Base-by-base conservation (phyloP, 2,329 filamentous ascomycete genomes). In the Penicillium sp. region DNA sequence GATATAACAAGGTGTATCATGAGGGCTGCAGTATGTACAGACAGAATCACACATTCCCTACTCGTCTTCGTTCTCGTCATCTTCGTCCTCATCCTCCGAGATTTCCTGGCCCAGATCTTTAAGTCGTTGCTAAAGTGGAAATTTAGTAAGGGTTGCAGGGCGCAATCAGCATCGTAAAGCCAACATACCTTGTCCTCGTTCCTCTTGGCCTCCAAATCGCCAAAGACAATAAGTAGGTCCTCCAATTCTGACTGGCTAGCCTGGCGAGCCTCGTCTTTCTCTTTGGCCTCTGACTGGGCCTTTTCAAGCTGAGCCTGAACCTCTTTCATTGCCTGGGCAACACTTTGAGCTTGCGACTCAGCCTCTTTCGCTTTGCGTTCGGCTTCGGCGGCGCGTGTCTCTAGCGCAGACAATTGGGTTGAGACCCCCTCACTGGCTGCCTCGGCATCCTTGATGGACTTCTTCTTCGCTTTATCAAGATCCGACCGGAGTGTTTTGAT, bases 181-280 rank as follows among this genome's bases (percentile, higher is more conserved):
- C 53, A 55, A 71, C 81, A 63, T 75, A 89, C 88, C 82, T 90
- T 93, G 70, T 93, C 91, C 65, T 84, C 86, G 43, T 82, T 81
- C 48, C 86, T 80, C 76, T 93, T 93, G 53, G 91, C 89, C 73
- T 95, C 90, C 19, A 92, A 70, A 69, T 95, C 90, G 14, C 85
- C 86, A 73, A 93, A 91, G 5, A 95, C 87, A 77, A 93, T 89
- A 35, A 95, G 77, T 53, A 93, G 79, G 71, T 95, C 90, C 64
- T 95, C 90, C 46, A 93, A 79, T 72, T 95, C 90, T 3, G 84
- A 81, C 70, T 93, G 90, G 5, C 83, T 82, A 1, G 82, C 76
- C 59, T 85, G 81, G 54, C 84, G 86, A 56, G 88, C 86, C 58
- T 85, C 82, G 63, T 87, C 84, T 60, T 84, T 87, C 61, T 82